Base-by-base conservation (phyloP, 495 filamentous ascomycete genomes). In the Choiromyces venosus region DNA sequence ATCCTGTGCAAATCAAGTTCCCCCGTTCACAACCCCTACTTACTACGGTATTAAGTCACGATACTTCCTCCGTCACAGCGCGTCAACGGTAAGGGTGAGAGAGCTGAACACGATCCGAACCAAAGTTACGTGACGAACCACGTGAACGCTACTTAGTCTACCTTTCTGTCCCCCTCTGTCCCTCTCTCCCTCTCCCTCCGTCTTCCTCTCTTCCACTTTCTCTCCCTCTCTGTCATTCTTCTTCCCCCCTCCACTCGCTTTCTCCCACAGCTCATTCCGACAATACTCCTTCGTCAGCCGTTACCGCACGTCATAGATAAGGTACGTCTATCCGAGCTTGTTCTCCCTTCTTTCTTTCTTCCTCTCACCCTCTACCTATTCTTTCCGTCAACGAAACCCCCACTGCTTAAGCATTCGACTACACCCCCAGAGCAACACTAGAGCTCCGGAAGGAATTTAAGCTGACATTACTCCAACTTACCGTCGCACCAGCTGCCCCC, bases 251-350 rank as follows among this genome's bases (percentile, higher is more conserved):
- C 16, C 33, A n/a, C 66, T 67, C 66, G 19, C 38, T 67, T n/a
- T 39, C 38, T 37, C 66, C 35, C 29, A 21, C 38, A 29, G 36
- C n/a, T 39, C n/a, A 37, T 67, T 39, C 38, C 33, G 36, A 19
- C 19, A 37, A 67, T 25, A 37, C 8, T 18, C 29, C 38, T 67
- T 37, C 66, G 8, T 67, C 33, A 29, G 52, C n/a, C 12, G 52
- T 61, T 61, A 68, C 69, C 66, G 70, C 75, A 77, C 75, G 75
- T 77, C 75, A 77, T 77, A 76, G 74, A 79, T 76, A 81, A 75
- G 71, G 71, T 66, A 73, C 68, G 70, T 44, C 74, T 70, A 76
- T 73, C 68, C 73, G 44, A 80, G 71, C 40, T 76, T 73, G 67
- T 72, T 44, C 69, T 79, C 70, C 64, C 70, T 68, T 69, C 67